Evolutionary conservation across 1,139 yeast genomes (phyloP), one percentile per base, ranked within the genome.

Genomic region (Taphrina confusa): DNA sequence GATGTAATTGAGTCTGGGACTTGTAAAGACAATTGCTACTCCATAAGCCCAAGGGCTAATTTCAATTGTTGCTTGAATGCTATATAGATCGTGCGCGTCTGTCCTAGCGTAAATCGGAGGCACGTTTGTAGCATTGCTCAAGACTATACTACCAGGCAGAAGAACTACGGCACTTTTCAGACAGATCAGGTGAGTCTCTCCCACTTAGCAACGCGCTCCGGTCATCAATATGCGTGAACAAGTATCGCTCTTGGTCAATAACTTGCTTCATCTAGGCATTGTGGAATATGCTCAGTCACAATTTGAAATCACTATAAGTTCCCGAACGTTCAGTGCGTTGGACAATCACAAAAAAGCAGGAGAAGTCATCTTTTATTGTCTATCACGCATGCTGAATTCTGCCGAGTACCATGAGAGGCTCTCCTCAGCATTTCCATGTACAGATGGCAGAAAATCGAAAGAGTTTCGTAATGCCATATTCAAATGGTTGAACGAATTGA

Each of bases 141-240:
- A n/a, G n/a, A n/a, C n/a, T n/a, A n/a, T n/a, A n/a, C n/a, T n/a
- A n/a, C n/a, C n/a, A n/a, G n/a, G n/a, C n/a, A n/a, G n/a, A n/a
- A n/a, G n/a, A n/a, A n/a, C n/a, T n/a, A n/a, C n/a, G n/a, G n/a
- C n/a, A n/a, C n/a, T n/a, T n/a, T n/a, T n/a, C n/a, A n/a, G n/a
- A n/a, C n/a, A n/a, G n/a, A n/a, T n/a, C n/a, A n/a, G n/a, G n/a
- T n/a, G n/a, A n/a, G n/a, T n/a, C n/a, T n/a, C n/a, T n/a, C n/a
- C n/a, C n/a, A n/a, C n/a, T n/a, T n/a, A n/a, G n/a, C n/a, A n/a
- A n/a, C n/a, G n/a, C n/a, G n/a, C n/a, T n/a, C n/a, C n/a, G n/a
- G n/a, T n/a, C n/a, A n/a, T n/a, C n/a, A n/a, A n/a, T n/a, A 50
- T 50, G 56, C 39, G 56, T 18, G 56, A 50, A n/a, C 14, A 37